Percentiles rank a stretch among this genome's conserved stretches.
Conservation (phyloP, 306 rosid species). For the Quercus aquifolioides region DNA sequence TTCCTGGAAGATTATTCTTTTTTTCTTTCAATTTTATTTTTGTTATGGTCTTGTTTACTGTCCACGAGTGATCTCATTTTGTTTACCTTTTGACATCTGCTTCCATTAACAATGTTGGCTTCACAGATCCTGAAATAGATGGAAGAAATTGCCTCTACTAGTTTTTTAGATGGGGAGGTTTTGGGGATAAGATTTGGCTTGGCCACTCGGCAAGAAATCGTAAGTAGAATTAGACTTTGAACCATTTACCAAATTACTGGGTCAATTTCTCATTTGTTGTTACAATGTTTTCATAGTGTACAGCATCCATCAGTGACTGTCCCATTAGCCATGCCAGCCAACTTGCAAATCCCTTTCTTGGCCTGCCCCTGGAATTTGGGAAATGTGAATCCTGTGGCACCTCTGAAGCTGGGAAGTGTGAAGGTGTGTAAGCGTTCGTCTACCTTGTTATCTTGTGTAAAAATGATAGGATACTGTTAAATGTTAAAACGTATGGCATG, state of each 20-base stretch:
- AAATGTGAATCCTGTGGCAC: slow-evolving; percentile 95
- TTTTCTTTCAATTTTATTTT: no score
- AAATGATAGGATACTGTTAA: background rate
- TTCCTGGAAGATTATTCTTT: no score
- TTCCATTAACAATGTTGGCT: no score
- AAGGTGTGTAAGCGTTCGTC: slow-evolving; percentile 51
- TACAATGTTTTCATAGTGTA: slow-evolving; percentile 49
- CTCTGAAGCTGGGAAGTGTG: slow-evolving; percentile 79
- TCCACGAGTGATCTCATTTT: no score
- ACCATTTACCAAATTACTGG: slow-evolving; percentile 5
- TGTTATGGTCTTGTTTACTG: no score
- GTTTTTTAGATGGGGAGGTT: slow-evolving; percentile 54
- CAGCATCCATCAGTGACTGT: slow-evolving; percentile 72
- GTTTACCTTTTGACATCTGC: no score
- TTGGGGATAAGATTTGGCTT: slow-evolving; percentile 61
- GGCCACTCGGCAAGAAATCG: slow-evolving; percentile 75
- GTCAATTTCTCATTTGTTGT: slow-evolving; percentile 3
- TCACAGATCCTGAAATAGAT: slow-evolving; percentile 21
- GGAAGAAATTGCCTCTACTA: slow-evolving; percentile 53
- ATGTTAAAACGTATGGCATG: background rate
- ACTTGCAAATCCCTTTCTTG: slow-evolving; percentile 88
- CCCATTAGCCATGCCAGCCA: slow-evolving; percentile 82
- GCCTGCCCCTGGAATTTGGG: slow-evolving; percentile 86
- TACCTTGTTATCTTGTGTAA: slow-evolving; percentile 6
- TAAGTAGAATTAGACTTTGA: slow-evolving; percentile 36